Evolutionary conservation across 192 early-diverging fungal genomes (phyloP).

Genomic region (Backusella sp.): DNA sequence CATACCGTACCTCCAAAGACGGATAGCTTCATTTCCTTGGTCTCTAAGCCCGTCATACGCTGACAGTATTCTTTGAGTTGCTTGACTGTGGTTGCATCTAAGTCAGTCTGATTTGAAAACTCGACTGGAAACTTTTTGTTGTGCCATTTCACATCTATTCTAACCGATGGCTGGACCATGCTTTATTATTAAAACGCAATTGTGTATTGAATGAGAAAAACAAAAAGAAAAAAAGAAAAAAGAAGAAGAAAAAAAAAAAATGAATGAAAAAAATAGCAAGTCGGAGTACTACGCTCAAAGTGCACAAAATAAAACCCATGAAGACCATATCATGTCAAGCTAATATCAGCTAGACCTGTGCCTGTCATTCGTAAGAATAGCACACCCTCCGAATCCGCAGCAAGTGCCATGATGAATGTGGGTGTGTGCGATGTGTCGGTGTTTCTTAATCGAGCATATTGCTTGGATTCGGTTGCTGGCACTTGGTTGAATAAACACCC

Average conservation of each 20-base stretch:
- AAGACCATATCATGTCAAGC: not conserved
- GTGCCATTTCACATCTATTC: not conserved
- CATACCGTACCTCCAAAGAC: slow-evolving; percentile 5
- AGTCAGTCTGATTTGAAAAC: not conserved
- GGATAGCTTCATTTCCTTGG: not conserved
- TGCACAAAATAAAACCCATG: not conserved
- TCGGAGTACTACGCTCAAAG: not conserved
- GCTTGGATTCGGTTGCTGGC: not conserved
- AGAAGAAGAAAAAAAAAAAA: not conserved
- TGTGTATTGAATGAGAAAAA: too few species aligned
- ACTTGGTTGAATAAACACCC: not conserved
- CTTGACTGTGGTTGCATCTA: slow-evolving; percentile 6
- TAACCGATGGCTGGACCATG: not conserved
- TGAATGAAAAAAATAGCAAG: too few species aligned
- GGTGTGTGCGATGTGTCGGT: not conserved
- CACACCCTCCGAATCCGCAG: slow-evolving; percentile 21
- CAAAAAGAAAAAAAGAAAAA: not conserved
- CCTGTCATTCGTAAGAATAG: slow-evolving; percentile 21
- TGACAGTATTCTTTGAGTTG: slow-evolving; percentile 2
- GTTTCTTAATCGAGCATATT: not conserved
- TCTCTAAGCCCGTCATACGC: not conserved
- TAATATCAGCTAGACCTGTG: slow-evolving; percentile 21
- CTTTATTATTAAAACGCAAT: not conserved
- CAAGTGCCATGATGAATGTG: slow-evolving; percentile 22
- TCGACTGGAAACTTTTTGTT: slow-evolving; percentile 13